Base-by-base conservation (phyloP, 176 grass and related monocot species). In the Zoysia japonica region DNA sequence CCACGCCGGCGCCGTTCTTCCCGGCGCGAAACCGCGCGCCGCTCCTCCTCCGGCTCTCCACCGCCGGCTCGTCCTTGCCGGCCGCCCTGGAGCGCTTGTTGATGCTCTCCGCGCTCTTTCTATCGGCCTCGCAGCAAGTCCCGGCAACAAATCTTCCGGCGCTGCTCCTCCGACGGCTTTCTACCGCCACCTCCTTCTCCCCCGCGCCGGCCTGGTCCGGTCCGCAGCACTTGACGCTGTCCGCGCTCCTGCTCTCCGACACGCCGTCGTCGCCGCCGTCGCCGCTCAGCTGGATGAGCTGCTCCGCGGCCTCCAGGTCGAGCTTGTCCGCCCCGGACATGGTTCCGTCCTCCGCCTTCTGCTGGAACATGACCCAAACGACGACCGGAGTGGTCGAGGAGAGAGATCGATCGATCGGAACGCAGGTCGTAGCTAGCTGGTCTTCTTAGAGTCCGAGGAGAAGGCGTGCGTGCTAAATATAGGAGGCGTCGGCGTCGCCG, bases 301-400 rank as follows among this genome's bases (percentile, higher is more conserved):
- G 89, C 73, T 91, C 78, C 72, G 89, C 82, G 9, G 85, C 89
- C 74, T 91, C 85, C 89, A 84, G 72, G 64, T 84, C 87, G 14
- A 82, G 61, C 67, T 35, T 48, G 13, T 78, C 75, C 13, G 72
- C 68, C 44, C 17, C 45, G 2, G 44, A 63, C 60, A 65, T 51
- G 13, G 55, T 28, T 28, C 50, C 78, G 74, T 64, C 0, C 12
- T 43, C 44, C 65, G 67, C 54, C 11, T 62, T 28, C 28, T 28
- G 48, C 11, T 41, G 42, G 51, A 78, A 78, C 71, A 81, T 70
- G 6, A 39, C 62, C 59, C 39, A 28, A 5, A 6, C 28, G 55
- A 28, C 28, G 28, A 15, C 11, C 43, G 13, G 12, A 48, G 57
- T 9, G 20, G 4, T 47, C 43, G 59, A 76, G 17, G 47, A 4